These are phyloP conservation scores for Mycogone perniciosa DNA, from an alignment of 2,329 filamentous ascomycete species.

Conservation along the genomic window DNA sequence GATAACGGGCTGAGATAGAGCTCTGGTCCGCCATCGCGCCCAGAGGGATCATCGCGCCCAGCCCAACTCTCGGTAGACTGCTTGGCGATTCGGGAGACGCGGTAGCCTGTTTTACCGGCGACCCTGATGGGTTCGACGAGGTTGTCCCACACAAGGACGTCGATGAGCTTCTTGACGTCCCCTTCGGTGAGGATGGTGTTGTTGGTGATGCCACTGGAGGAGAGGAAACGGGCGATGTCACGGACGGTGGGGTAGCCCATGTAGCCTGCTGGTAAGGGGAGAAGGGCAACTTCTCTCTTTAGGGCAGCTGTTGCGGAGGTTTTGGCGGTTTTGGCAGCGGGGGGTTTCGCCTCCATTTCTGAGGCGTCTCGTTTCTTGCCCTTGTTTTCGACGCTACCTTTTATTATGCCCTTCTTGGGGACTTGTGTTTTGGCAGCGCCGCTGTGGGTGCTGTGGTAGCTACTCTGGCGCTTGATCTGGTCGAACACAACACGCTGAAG, in stretches of 20 bases:
- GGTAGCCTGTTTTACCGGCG: conserved; percentile 45
- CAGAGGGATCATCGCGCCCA: conserved; percentile 31
- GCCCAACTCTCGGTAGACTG: conserved; percentile 38
- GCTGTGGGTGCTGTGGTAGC: conserved; percentile 47
- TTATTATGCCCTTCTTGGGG: conserved; percentile 52
- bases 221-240: conserved; percentile 70
- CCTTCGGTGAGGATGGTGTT: conserved; percentile 63
- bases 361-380: conserved; percentile 47
- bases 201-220: conserved; percentile 61
- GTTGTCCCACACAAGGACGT: conserved; percentile 84
- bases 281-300: conserved; percentile 33
- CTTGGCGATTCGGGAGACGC: conserved; percentile 44
- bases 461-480: conserved; percentile 65
- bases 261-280: conserved; percentile 60
- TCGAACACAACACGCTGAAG: conserved; percentile 68
- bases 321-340: conserved; percentile 18
- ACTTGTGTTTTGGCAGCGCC: conserved; percentile 32
- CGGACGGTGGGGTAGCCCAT: conserved; percentile 73
- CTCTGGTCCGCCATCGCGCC: conserved; percentile 34
- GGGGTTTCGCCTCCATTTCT: conserved; percentile 24
- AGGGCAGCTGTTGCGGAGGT: conserved; percentile 15
- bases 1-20: conserved; percentile 65
- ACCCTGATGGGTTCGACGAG: conserved; percentile 62
- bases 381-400: conserved; percentile 37
- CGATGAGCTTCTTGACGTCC: conserved; percentile 78